A percentile compares a stretch with the other conserved stretches of the same genome.
Evolutionary conservation across 2,329 filamentous ascomycete genomes (phyloP).

Genomic region (Cladosporium velox): DNA sequence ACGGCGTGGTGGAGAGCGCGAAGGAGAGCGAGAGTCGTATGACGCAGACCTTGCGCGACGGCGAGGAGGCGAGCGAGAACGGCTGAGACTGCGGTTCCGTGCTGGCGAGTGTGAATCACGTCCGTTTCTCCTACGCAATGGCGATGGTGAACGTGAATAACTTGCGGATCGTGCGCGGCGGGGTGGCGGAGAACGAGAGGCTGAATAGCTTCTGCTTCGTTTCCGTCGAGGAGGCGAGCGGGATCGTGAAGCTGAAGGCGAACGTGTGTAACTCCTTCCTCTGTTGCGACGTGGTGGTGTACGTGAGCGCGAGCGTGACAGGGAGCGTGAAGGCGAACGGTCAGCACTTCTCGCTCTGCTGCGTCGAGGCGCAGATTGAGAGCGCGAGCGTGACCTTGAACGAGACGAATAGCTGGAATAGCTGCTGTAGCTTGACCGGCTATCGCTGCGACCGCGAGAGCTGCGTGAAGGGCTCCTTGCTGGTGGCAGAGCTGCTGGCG

Average conservation of each 20-base stretch:
- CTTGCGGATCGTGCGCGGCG: constrained; percentile 22
- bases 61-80: constrained; percentile 25
- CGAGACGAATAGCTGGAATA: constrained; percentile 67
- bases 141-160: constrained; percentile 19
- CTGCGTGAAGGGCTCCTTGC: constrained; percentile 53
- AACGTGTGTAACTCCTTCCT: constrained; percentile 16
- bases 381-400: constrained; percentile 34
- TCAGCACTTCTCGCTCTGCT: constrained; percentile 7
- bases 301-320: constrained; percentile 33
- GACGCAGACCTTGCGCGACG: constrained; percentile 21
- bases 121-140: neutral
- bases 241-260: constrained; percentile 30
- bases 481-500: constrained; percentile 66
- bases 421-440: constrained; percentile 76
- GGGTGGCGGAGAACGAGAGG: constrained; percentile 26
- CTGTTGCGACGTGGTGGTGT: constrained; percentile 30
- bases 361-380: constrained; percentile 25
- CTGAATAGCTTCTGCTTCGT: constrained; percentile 26
- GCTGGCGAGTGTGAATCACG: constrained; percentile 25
- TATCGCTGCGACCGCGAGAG: constrained; percentile 59
- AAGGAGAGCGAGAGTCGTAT: constrained; percentile 30
- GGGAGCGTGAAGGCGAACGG: constrained; percentile 11
- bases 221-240: constrained; percentile 34
- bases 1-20: constrained; percentile 24
- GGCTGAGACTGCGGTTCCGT: constrained; percentile 18